phyloP scores from a whole-genome alignment of 306 rosid species.

The Pyrus communis region DNA sequence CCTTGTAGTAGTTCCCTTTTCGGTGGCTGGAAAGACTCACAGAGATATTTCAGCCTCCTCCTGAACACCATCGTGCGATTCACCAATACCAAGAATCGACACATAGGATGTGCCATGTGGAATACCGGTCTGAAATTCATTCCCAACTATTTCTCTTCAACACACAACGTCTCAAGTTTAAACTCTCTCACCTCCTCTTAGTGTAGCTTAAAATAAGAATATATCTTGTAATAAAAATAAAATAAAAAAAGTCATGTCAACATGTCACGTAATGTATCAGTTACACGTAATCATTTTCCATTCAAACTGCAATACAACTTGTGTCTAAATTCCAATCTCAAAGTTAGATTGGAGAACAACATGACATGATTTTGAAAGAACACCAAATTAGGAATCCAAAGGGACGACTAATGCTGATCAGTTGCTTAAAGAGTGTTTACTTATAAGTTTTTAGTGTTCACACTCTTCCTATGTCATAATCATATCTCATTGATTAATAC shows the following conservation, averaged over 20 bases:
- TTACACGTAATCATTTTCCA: neutral
- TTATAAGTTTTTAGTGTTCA: neutral
- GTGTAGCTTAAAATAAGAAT: neutral
- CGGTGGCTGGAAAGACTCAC: too few relatives aligned
- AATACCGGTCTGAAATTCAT: too few relatives aligned
- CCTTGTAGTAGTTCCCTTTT: accelerated
- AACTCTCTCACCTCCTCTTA: too few relatives aligned
- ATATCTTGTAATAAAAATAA: neutral
- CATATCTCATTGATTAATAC: neutral
- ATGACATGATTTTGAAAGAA: neutral
- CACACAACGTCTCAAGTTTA: too few relatives aligned
- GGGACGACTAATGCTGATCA: neutral
- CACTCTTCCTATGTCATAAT: neutral
- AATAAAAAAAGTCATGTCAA: neutral
- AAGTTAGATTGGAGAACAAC: neutral
- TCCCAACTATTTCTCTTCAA: too few relatives aligned
- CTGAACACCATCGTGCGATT: too few relatives aligned
- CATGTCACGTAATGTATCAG: neutral
- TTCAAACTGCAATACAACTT: neutral
- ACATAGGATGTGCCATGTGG: too few relatives aligned
- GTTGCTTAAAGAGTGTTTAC: too few relatives aligned
- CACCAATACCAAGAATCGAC: too few relatives aligned
- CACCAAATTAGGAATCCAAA: neutral
- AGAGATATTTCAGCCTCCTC: too few relatives aligned
- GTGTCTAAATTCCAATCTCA: neutral